These are phyloP conservation scores for Aspergillus hancockii DNA, from an alignment of 495 filamentous ascomycete genomes.

Conservation along the genomic window DNA sequence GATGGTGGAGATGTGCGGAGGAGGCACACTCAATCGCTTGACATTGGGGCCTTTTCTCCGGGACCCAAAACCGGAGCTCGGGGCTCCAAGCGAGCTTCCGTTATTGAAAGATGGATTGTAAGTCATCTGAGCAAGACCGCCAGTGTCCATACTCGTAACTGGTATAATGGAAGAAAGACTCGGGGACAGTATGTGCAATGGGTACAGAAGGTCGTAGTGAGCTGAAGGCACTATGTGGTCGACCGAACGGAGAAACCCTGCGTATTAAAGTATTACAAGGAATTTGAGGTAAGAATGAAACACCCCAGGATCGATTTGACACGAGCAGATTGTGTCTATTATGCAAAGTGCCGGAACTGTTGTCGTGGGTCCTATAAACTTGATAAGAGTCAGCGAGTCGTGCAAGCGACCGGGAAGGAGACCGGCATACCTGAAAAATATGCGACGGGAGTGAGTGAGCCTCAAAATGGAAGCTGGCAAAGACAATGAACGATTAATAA, in stretches of 20 bases:
- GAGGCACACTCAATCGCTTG: constrained; percentile 75
- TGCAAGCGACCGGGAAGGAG: neutral
- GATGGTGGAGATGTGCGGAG: constrained; percentile 62
- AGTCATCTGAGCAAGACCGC: constrained; percentile 99
- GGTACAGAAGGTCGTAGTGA: constrained; percentile 23
- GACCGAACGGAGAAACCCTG: constrained; percentile 29
- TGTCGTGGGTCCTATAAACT: constrained; percentile 22
- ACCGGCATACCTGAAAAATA: constrained; percentile 19
- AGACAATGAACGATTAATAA: constrained; percentile 19
- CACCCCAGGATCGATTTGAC: constrained; percentile 18
- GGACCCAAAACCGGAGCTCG: constrained; percentile 78
- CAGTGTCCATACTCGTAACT: constrained; percentile 88
- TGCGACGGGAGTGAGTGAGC: constrained; percentile 13
- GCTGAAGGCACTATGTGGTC: constrained; percentile 25
- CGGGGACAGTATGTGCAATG: constrained; percentile 37
- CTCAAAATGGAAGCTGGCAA: constrained; percentile 18
- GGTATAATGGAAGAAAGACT: constrained; percentile 21
- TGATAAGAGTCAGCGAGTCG: constrained; percentile 16
- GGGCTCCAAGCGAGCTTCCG: constrained; percentile 67
- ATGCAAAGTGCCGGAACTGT: constrained; percentile 21
- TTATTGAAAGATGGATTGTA: constrained; percentile 73
- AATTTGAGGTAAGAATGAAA: constrained; percentile 22
- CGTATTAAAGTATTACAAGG: constrained; percentile 43
- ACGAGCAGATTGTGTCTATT: constrained; percentile 16
- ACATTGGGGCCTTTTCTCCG: constrained; percentile 78